Percentiles rank a stretch among this genome's conserved stretches.
Evolutionary conservation across 2,329 filamentous ascomycete species (phyloP).

Genomic region (Elsinoe perseae): DNA sequence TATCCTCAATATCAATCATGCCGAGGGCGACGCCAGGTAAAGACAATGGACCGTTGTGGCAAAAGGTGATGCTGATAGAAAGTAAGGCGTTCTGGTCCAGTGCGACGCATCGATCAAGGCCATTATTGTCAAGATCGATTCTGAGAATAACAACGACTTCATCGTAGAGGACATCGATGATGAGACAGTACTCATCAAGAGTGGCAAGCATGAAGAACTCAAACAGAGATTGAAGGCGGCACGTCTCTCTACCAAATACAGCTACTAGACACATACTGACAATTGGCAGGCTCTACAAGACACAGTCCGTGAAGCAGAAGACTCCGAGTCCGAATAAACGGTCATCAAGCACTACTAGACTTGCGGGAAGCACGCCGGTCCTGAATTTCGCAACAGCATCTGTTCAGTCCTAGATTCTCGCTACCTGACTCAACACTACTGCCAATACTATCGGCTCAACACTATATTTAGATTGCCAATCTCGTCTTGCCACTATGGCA

Average conservation of each 20-base stretch:
- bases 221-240: constrained; percentile 64
- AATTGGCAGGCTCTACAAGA: constrained; percentile 29
- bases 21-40: constrained; percentile 24
- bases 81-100: constrained; percentile 61
- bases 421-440: too few species aligned
- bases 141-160: constrained; percentile 56
- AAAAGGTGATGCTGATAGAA: neutral
- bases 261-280: neutral
- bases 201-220: constrained; percentile 59
- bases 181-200: constrained; percentile 65
- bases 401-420: too few species aligned
- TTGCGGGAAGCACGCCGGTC: neutral
- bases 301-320: constrained; percentile 32
- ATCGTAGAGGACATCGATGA: constrained; percentile 78
- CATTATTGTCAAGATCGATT: constrained; percentile 71
- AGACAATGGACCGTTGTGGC: neutral
- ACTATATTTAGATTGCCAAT: neutral
- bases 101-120: constrained; percentile 84
- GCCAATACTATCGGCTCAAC: neutral
- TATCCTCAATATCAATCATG: constrained; percentile 16
- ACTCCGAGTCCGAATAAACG: constrained; percentile 31
- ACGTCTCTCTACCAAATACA: constrained; percentile 18
- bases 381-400: neutral
- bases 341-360: constrained; percentile 26
- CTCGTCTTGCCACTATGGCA: constrained; percentile 26